phyloP scores from a whole-genome alignment of 2,329 filamentous ascomycete genomes.

The Cordyceps pruinosa region DNA sequence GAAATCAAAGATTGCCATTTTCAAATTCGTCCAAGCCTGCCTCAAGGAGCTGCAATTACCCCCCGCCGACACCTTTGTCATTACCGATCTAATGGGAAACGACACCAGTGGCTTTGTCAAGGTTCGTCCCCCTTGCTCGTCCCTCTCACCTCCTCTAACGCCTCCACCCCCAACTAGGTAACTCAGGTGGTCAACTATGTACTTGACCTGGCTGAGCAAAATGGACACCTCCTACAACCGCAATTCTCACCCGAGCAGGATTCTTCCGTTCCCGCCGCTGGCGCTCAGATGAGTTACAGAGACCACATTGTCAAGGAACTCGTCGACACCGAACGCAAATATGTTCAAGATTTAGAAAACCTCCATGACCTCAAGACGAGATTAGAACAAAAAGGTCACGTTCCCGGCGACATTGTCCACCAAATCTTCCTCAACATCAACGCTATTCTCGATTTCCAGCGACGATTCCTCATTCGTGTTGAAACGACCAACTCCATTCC shows the following conservation, averaged over 20 bases:
- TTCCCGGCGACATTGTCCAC: slow-evolving; percentile 85
- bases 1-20: slow-evolving; percentile 77
- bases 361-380: slow-evolving; percentile 86
- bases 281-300: slow-evolving; percentile 64
- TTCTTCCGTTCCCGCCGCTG: slow-evolving; percentile 37
- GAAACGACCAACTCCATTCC: slow-evolving; percentile 89
- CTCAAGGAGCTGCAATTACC: slow-evolving; percentile 74
- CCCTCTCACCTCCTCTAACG: slow-evolving; percentile 2
- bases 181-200: slow-evolving; percentile 89
- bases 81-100: slow-evolving; percentile 84
- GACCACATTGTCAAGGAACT: slow-evolving; percentile 89
- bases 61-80: slow-evolving; percentile 79
- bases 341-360: slow-evolving; percentile 94
- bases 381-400: slow-evolving; percentile 77
- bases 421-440: slow-evolving; percentile 97
- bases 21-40: slow-evolving; percentile 88
- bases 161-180: slow-evolving; percentile 41
- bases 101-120: slow-evolving; percentile 98
- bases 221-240: slow-evolving; percentile 61
- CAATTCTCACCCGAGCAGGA: slow-evolving; percentile 53
- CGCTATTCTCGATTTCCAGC: slow-evolving; percentile 88
- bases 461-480: slow-evolving; percentile 88
- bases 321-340: slow-evolving; percentile 92
- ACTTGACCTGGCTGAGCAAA: slow-evolving; percentile 74
- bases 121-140: slow-evolving; percentile 36